These are phyloP conservation scores for Tetrastigma voinierianum DNA, from an alignment of 164 flowering plant genomes.

Conservation along the genomic window DNA sequence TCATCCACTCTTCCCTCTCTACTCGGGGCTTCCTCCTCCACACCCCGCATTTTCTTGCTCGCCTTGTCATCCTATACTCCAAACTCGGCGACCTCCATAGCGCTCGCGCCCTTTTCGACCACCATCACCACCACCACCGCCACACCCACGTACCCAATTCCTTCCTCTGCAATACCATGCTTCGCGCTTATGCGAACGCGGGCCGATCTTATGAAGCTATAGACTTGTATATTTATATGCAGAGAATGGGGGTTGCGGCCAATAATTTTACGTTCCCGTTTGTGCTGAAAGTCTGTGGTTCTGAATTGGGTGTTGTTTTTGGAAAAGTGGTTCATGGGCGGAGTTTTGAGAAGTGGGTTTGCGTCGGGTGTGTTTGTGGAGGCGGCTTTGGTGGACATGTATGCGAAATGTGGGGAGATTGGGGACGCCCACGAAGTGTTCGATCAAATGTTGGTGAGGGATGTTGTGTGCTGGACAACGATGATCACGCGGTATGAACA, in stretches of 20 bases:
- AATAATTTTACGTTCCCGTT: slow-evolving; percentile 45
- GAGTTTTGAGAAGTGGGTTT: slow-evolving; percentile 33
- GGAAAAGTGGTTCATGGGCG: slow-evolving; percentile 36
- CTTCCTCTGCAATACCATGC: slow-evolving; percentile 49
- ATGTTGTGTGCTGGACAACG: slow-evolving; percentile 43
- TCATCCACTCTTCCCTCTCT: slow-evolving; percentile 16
- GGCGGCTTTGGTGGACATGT: slow-evolving; percentile 42
- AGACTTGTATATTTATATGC: slow-evolving; percentile 36
- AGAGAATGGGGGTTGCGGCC: slow-evolving; percentile 21
- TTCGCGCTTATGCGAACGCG: slow-evolving; percentile 38
- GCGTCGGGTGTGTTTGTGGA: slow-evolving; percentile 33
- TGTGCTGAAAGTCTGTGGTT: slow-evolving; percentile 42
- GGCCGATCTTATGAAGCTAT: slow-evolving; percentile 21
- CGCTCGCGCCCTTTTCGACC: slow-evolving; percentile 33
- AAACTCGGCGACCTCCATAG: slow-evolving; percentile 1
- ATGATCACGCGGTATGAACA: slow-evolving; percentile 51
- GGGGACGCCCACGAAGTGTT: slow-evolving; percentile 33
- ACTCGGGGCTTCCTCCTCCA: slow-evolving; percentile 7
- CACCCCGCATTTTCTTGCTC: slow-evolving; percentile 15
- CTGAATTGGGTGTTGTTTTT: slow-evolving; percentile 10
- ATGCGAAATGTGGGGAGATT: slow-evolving; percentile 27
- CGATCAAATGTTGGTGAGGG: slow-evolving; percentile 40
- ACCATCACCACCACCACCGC: not conserved
- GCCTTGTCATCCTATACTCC: slow-evolving; percentile 15
- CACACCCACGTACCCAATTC: slow-evolving; percentile 13